Percentiles rank a stretch among this genome's conserved stretches.
Evolutionary conservation across 371 early-diverging fungal species (phyloP).

Genomic region (Circinella minor): DNA sequence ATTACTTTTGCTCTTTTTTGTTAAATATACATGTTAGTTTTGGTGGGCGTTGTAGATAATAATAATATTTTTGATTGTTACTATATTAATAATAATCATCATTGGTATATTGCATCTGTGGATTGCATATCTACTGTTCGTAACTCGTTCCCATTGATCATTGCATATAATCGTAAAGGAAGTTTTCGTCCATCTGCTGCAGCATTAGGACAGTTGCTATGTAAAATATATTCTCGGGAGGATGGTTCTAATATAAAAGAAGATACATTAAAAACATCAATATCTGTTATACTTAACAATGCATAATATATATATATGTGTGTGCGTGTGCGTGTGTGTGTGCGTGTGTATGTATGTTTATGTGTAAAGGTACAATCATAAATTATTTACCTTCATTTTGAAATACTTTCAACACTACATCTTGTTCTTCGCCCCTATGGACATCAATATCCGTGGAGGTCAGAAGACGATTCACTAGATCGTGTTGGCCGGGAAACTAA

Average conservation of each 20-base stretch:
- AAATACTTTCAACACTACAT: slow-evolving; percentile 65
- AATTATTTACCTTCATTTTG: slow-evolving; percentile 51
- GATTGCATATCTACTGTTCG: slow-evolving; percentile 43
- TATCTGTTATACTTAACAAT: too few relatives aligned
- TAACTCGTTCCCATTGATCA: slow-evolving; percentile 46
- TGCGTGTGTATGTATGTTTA: too few relatives aligned
- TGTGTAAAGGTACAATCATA: too few relatives aligned
- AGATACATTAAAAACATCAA: not conserved
- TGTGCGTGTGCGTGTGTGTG: too few relatives aligned
- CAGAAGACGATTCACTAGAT: slow-evolving; percentile 66
- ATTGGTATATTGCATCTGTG: slow-evolving; percentile 26
- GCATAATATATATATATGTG: too few relatives aligned
- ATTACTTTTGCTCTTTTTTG: too few relatives aligned
- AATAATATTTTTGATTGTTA: too few relatives aligned
- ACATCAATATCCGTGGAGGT: slow-evolving; percentile 46
- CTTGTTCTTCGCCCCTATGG: slow-evolving; percentile 63
- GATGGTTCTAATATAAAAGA: slow-evolving; percentile 36
- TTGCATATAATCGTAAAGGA: slow-evolving; percentile 39
- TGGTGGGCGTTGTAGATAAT: too few relatives aligned
- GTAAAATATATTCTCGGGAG: slow-evolving; percentile 54
- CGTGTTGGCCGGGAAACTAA: slow-evolving; percentile 74
- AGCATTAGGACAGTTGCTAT: slow-evolving; percentile 32
- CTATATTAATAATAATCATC: not conserved
- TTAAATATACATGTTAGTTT: too few relatives aligned
- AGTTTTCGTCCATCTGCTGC: slow-evolving; percentile 21